These are phyloP conservation scores for Phaffomyces opuntiae DNA, from an alignment of 805 yeast species.

Conservation along the genomic window DNA sequence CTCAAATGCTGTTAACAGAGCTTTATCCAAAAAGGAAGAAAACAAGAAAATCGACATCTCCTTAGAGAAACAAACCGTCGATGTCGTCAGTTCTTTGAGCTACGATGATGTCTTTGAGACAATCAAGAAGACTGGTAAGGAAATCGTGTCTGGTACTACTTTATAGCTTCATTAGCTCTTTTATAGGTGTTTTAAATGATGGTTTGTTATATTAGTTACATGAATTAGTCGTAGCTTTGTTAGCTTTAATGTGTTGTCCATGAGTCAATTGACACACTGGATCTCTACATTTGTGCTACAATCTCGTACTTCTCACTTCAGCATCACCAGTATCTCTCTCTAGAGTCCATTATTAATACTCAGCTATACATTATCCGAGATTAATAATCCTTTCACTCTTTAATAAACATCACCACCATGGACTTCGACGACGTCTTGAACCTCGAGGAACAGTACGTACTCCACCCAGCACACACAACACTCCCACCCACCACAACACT, in stretches of 20 bases:
- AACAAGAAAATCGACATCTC: slow-evolving; percentile 69
- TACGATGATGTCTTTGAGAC: slow-evolving; percentile 77
- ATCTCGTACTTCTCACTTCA: too few species aligned
- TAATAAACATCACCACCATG: slow-evolving; percentile 7
- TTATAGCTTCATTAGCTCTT: background rate
- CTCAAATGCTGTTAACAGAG: slow-evolving; percentile 79
- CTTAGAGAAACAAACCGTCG: slow-evolving; percentile 74
- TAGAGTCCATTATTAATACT: too few species aligned
- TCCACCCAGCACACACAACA: too few species aligned
- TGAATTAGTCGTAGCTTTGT: background rate
- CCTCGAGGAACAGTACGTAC: slow-evolving; percentile 44
- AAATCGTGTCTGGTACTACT: slow-evolving; percentile 58
- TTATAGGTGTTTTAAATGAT: background rate
- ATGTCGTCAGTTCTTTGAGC: slow-evolving; percentile 57
- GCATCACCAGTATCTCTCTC: too few species aligned
- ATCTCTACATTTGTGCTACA: too few species aligned
- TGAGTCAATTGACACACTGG: too few species aligned
- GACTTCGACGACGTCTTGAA: slow-evolving; percentile 50
- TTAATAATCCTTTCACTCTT: background rate
- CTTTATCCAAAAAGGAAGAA: slow-evolving; percentile 61
- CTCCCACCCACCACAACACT: background rate
- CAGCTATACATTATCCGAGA: too few species aligned
- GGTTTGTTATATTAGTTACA: background rate
- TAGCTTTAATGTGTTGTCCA: too few species aligned
- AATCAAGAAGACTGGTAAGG: slow-evolving; percentile 88